Conservation (phyloP, 2,329 filamentous ascomycete genomes). For the Eutypella sp. region DNA sequence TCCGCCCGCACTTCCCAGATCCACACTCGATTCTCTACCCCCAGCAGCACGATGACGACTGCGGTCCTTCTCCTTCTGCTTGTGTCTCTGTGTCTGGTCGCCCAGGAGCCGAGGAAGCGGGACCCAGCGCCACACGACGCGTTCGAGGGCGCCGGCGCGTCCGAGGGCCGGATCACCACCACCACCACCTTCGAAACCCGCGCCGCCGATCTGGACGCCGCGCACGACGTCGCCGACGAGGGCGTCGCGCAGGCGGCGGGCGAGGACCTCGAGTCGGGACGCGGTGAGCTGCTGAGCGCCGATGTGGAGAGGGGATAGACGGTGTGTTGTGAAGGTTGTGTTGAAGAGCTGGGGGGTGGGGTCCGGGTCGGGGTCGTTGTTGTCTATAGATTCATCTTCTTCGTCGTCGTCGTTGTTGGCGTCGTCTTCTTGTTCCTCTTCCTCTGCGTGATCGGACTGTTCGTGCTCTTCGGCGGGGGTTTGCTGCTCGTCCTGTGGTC, state of each 20-base stretch:
- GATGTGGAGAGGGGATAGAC: slow-evolving; percentile 49
- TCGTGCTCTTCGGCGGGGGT: too few relatives aligned
- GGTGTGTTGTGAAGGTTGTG: slow-evolving; percentile 54
- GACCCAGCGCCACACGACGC: slow-evolving; percentile 45
- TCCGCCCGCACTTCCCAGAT: slow-evolving; percentile 7
- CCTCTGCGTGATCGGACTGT: neutral
- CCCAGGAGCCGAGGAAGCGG: slow-evolving; percentile 23
- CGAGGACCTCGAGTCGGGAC: slow-evolving; percentile 36
- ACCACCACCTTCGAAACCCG: slow-evolving; percentile 31
- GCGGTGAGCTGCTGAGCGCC: slow-evolving; percentile 35
- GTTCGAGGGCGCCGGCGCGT: slow-evolving; percentile 39
- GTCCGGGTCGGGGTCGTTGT: slow-evolving; percentile 16
- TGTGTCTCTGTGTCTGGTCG: slow-evolving; percentile 1
- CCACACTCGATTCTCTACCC: slow-evolving; percentile 10
- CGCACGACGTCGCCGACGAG: slow-evolving; percentile 57
- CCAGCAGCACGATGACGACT: too few relatives aligned
- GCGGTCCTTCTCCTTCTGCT: too few relatives aligned
- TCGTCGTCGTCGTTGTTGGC: slow-evolving; percentile 18
- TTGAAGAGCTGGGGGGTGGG: slow-evolving; percentile 44
- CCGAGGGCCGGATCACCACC: slow-evolving; percentile 33
- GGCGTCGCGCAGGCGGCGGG: slow-evolving; percentile 46
- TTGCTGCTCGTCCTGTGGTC: too few relatives aligned
- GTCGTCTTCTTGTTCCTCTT: slow-evolving; percentile 4
- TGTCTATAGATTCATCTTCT: slow-evolving; percentile 7
- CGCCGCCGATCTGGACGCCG: slow-evolving; percentile 53